These are phyloP conservation scores for Puccinia hordei DNA, from an alignment of 1,284 basidiomycete genomes.

Conservation along the genomic window DNA sequence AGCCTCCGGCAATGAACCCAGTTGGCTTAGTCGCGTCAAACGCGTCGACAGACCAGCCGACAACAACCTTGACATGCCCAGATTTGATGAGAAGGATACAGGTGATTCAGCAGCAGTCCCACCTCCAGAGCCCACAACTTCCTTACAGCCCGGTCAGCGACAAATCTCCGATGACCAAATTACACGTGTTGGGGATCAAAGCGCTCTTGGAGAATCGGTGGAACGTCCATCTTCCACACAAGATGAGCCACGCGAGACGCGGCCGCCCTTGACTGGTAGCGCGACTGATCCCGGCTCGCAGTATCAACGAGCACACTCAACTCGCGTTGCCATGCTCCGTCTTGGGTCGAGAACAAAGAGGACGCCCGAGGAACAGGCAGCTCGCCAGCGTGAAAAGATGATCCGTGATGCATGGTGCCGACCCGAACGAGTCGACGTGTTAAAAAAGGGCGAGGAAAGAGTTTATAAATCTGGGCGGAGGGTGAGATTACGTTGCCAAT, in stretches of 20 bases:
- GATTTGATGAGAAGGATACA: background rate
- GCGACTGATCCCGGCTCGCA: background rate
- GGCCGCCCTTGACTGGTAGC: background rate
- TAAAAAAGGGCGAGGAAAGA: conserved; percentile 42
- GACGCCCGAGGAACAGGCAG: conserved; percentile 36
- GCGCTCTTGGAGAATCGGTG: background rate
- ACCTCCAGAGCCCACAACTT: background rate
- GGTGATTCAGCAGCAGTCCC: conserved; percentile 4
- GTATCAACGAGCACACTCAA: background rate
- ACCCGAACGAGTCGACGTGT: conserved; percentile 16
- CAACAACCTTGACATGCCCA: background rate
- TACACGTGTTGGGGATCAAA: background rate
- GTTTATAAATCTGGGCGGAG: conserved; percentile 34
- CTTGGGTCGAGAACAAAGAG: conserved; percentile 13
- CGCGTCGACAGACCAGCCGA: conserved; percentile 33
- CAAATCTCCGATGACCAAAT: conserved; percentile 17
- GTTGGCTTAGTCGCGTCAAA: conserved; percentile 48
- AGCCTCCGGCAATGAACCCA: conserved; percentile 57
- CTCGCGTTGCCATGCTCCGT: background rate
- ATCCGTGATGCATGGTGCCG: conserved; percentile 48
- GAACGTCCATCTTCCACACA: background rate
- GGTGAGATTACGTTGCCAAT: background rate
- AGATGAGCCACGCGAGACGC: background rate
- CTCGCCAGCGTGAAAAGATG: conserved; percentile 35
- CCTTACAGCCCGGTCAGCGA: conserved; percentile 7